A percentile compares a stretch with the other conserved stretches of the same genome.
These are phyloP conservation scores for Botrytis fragariae DNA, from an alignment of 2,329 filamentous ascomycete species.

Conservation along the genomic window DNA sequence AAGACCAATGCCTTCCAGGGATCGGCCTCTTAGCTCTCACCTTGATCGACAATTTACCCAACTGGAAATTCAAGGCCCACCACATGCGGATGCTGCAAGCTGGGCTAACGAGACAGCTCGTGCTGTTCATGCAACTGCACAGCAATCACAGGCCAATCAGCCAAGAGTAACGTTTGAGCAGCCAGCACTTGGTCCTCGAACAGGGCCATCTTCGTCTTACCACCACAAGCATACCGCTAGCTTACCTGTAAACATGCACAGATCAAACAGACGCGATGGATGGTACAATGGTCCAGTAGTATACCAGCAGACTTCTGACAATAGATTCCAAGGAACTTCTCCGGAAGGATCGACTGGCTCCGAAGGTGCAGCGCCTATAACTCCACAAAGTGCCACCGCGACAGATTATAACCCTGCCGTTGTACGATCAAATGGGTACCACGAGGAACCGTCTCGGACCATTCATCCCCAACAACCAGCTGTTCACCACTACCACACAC, in stretches of 20 bases:
- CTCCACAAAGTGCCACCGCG: slow-evolving; percentile 46
- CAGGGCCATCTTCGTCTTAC: slow-evolving; percentile 33
- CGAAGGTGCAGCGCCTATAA: slow-evolving; percentile 51
- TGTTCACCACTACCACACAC: slow-evolving; percentile 28
- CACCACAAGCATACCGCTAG: slow-evolving; percentile 57
- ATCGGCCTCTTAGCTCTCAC: slow-evolving; percentile 46
- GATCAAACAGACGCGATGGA: slow-evolving; percentile 63
- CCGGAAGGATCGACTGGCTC: slow-evolving; percentile 55
- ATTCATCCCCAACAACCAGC: slow-evolving; percentile 25
- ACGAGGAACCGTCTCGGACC: slow-evolving; percentile 40
- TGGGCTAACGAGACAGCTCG: slow-evolving; percentile 58
- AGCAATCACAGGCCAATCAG: slow-evolving; percentile 47
- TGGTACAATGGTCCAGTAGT: slow-evolving; percentile 65
- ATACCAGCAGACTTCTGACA: slow-evolving; percentile 30
- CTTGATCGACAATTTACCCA: slow-evolving; percentile 67
- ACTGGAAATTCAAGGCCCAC: slow-evolving; percentile 58
- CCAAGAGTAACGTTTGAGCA: slow-evolving; percentile 55
- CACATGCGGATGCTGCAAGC: slow-evolving; percentile 52
- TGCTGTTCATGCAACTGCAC: slow-evolving; percentile 54
- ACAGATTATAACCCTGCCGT: slow-evolving; percentile 53
- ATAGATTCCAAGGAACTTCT: slow-evolving; percentile 46
- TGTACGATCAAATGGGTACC: slow-evolving; percentile 48
- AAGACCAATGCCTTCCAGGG: slow-evolving; percentile 40
- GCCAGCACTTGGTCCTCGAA: slow-evolving; percentile 43
- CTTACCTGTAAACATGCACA: slow-evolving; percentile 55